Conservation (phyloP, 192 early-diverging fungal genomes). For the Allomyces javanicus region DNA sequence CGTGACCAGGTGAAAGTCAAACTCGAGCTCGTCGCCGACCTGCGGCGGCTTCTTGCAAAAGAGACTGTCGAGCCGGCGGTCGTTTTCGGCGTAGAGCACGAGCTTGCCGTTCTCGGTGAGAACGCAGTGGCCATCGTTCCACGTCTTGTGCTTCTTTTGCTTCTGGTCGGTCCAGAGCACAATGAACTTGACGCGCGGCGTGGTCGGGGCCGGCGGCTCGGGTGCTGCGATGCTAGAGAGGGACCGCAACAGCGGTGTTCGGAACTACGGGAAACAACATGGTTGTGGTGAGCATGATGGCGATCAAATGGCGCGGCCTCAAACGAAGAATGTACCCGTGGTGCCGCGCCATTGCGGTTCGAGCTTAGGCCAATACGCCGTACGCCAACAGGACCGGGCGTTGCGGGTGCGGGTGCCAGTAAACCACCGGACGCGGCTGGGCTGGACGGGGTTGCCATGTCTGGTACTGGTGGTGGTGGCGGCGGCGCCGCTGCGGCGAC, state of each 20-base stretch:
- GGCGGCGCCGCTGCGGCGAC: neutral
- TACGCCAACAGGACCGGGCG: neutral
- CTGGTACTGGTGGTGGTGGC: neutral
- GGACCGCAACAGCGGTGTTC: neutral
- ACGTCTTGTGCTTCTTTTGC: slow-evolving; percentile 2
- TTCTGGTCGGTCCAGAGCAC: slow-evolving; percentile 3
- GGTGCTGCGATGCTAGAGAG: neutral
- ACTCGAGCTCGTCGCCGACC: slow-evolving; percentile 1
- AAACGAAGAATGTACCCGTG: no score
- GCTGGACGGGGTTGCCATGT: neutral
- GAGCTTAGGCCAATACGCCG: neutral
- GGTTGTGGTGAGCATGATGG: neutral
- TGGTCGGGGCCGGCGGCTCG: neutral
- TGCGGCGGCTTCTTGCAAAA: neutral
- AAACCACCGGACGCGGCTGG: neutral
- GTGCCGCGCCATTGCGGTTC: no score
- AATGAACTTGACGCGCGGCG: neutral
- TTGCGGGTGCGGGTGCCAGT: neutral
- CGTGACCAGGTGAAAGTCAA: neutral
- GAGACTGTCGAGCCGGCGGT: neutral
- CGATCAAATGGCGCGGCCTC: no score
- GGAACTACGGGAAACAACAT: neutral
- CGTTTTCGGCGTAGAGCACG: neutral
- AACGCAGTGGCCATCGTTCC: slow-evolving; percentile 1
- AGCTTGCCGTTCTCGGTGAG: neutral